These are phyloP conservation scores for Sporothrix luriei DNA, from an alignment of 2,329 filamentous ascomycete genomes.

Conservation along the genomic window DNA sequence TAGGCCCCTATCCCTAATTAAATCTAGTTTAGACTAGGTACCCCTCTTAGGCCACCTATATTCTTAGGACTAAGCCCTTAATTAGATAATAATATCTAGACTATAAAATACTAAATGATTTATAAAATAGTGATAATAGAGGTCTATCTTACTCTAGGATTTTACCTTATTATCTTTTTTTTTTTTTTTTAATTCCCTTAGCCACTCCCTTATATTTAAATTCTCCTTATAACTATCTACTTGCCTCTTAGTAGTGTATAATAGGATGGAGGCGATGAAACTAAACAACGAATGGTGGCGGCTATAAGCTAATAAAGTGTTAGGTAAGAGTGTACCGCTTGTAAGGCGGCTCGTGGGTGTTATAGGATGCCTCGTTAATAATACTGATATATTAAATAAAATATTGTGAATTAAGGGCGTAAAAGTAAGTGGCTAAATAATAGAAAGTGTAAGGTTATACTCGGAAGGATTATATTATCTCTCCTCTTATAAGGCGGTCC, in stretches of 20 bases:
- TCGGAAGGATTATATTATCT: not conserved
- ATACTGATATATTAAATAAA: no score
- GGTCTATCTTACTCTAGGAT: not conserved
- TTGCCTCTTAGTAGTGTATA: not conserved
- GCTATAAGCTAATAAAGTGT: not conserved
- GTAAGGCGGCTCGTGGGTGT: not conserved
- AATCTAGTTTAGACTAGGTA: not conserved
- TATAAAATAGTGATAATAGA: not conserved
- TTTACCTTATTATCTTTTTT: not conserved
- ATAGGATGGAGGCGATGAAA: constrained; percentile 7
- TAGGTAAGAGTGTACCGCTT: not conserved
- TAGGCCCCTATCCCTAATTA: not conserved
- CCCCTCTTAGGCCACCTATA: not conserved
- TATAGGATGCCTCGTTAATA: not conserved
- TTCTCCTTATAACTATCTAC: not conserved
- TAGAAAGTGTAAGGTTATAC: not conserved
- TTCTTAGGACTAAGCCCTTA: not conserved
- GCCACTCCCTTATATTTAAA: not conserved
- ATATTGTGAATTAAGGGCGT: not conserved
- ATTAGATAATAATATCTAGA: not conserved
- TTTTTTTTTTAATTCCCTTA: not conserved
- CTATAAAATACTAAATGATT: not conserved
- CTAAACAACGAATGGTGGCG: not conserved
- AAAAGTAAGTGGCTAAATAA: no score
- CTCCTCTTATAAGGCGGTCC: not conserved